Percentiles rank a stretch among this genome's conserved stretches.
Evolutionary conservation across 768 basidiomycete genomes (phyloP).

Genomic region (Mycena pura): DNA sequence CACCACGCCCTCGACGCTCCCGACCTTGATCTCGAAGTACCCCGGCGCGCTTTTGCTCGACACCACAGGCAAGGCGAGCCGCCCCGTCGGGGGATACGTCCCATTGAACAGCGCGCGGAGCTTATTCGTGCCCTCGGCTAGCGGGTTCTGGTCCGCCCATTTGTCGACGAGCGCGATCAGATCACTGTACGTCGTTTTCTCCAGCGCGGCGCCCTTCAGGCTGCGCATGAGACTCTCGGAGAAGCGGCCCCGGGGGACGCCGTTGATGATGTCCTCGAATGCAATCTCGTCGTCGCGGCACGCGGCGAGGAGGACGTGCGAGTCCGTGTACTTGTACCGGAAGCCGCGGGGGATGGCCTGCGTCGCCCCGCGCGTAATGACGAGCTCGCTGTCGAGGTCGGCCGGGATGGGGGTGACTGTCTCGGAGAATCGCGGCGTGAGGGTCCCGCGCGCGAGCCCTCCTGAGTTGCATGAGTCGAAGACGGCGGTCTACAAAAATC

Average conservation of each 20-base stretch:
- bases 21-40: not conserved
- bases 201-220: not conserved
- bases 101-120: not conserved
- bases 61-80: not conserved
- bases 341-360: not conserved
- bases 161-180: not conserved
- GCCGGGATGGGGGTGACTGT: not conserved
- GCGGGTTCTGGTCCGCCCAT: too few relatives aligned
- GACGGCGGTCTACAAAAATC: not conserved
- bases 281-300: not conserved
- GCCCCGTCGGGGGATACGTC: not conserved
- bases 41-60: not conserved
- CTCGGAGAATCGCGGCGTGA: not conserved
- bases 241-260: not conserved
- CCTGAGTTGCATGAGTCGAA: conserved; percentile 4
- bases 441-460: not conserved
- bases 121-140: too few relatives aligned
- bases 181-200: not conserved
- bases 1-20: conserved; percentile 11
- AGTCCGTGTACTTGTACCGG: not conserved
- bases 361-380: not conserved
- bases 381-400: not conserved
- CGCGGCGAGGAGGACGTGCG: conserved; percentile 2
- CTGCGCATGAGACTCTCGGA: not conserved
- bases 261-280: not conserved